Evolutionary conservation across 768 basidiomycete genomes (phyloP), one percentile per base, ranked within the genome.

Genomic region (Ramaria sp.): DNA sequence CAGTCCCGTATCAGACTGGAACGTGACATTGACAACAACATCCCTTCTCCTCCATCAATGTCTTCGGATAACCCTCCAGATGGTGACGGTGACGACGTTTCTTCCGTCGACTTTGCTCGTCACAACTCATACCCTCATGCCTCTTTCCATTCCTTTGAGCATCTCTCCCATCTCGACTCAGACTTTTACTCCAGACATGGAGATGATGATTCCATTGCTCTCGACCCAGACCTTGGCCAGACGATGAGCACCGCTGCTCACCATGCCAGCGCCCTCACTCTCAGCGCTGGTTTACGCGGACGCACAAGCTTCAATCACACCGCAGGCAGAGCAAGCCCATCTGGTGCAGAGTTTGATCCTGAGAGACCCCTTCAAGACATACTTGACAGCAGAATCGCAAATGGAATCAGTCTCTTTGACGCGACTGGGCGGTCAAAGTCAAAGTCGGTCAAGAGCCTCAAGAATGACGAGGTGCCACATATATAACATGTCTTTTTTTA

Each of bases 241-340:
- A 87, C 85, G 0, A 66, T 89, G 56, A 92, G 88, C 0, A 94
- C 92, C 0, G 81, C 80, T 8, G 88, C 83, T 1, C 93, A 96
- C 66, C 93, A 96, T 67, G 91, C 89, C 24, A 89, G 85, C 59
- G 89, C 81, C 2, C 72, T 95, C 50, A 95, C 93, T 0, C 74
- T 96, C 16, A 86, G 78, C 50, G 88, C 90, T 3, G 92, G 93
- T 0, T 75, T 95, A 9, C 82, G 77, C 36, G 74, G 73, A 1
- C 73, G 80, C 2, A 70, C 75, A 4, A 44, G 42, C 15, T 57
- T 58, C 41, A 66, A 65, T 18, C 71, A 74, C 45, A 70, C 82
- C 56, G 82, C 86, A 60, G 54, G 41, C 16, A 61, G 57, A 57
- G 15, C 67, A 48, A 74, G 64, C 70, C 16, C 75, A 81, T 60